Conservation (phyloP, 23 red algal species). For the Gracilaria gracilis region DNA sequence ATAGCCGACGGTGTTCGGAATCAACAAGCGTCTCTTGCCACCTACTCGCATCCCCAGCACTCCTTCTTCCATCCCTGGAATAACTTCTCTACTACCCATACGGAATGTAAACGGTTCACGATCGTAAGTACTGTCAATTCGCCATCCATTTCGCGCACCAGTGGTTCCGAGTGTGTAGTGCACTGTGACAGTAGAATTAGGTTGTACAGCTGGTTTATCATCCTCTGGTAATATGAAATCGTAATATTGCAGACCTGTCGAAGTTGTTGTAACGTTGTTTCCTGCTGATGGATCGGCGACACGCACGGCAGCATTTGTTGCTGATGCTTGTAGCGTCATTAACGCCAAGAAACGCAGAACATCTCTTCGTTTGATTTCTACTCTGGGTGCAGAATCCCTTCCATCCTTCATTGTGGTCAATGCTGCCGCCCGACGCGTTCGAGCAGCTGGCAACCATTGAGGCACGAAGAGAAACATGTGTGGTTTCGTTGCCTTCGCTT, state of each 20-base stretch:
- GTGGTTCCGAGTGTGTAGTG: conserved; percentile 73
- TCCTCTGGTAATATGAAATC: conserved; percentile 55
- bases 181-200: conserved; percentile 32
- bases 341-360: conserved; percentile 2
- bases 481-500: not conserved
- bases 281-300: conserved; percentile 55
- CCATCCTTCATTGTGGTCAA: not conserved
- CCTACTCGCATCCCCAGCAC: conserved; percentile 77
- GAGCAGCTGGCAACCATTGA: not conserved
- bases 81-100: conserved; percentile 66
- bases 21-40: conserved; percentile 73
- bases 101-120: conserved; percentile 58
- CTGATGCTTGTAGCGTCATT: not conserved
- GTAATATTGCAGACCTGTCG: conserved; percentile 52
- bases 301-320: conserved; percentile 16
- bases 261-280: conserved; percentile 6
- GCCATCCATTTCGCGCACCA: conserved; percentile 74
- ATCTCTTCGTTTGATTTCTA: not conserved
- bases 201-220: not conserved
- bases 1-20: conserved; percentile 73
- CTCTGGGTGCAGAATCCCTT: not conserved
- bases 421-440: not conserved
- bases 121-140: conserved; percentile 68
- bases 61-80: conserved; percentile 79
- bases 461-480: not conserved